Evolutionary conservation across 805 yeast species (phyloP).

Genomic region (Torulaspora microellipsoides): DNA sequence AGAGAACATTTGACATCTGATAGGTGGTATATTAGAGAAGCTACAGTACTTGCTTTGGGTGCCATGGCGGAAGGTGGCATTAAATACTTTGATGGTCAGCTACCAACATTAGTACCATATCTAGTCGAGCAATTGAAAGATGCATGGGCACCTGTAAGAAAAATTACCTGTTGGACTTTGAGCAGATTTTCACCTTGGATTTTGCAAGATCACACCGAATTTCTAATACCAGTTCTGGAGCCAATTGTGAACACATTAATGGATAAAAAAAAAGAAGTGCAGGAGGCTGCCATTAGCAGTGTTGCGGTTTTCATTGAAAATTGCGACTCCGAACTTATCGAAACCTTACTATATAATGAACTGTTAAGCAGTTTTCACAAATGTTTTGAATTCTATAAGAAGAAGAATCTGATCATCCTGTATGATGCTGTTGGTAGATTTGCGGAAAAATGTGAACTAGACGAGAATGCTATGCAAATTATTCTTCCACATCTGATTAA

Average conservation of each 20-base stretch:
- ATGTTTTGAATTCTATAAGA: constrained; percentile 75
- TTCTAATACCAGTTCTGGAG: constrained; percentile 72
- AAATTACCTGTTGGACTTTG: constrained; percentile 93
- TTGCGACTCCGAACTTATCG: constrained; percentile 58
- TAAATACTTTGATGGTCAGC: constrained; percentile 60
- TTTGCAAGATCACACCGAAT: constrained; percentile 61
- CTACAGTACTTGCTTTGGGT: constrained; percentile 90
- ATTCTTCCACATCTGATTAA: constrained; percentile 76
- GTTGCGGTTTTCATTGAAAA: constrained; percentile 78
- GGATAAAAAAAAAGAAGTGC: constrained; percentile 88
- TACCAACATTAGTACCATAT: constrained; percentile 80
- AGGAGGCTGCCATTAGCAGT: constrained; percentile 88
- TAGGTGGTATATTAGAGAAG: constrained; percentile 89
- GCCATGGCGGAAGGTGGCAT: constrained; percentile 90
- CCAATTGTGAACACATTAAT: constrained; percentile 69
- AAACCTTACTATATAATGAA: constrained; percentile 55
- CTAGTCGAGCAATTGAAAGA: constrained; percentile 76
- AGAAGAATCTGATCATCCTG: constrained; percentile 72
- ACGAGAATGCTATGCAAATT: constrained; percentile 52
- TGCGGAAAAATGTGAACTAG: constrained; percentile 63
- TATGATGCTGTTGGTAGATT: constrained; percentile 91
- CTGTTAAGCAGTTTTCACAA: constrained; percentile 63
- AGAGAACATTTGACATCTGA: constrained; percentile 62
- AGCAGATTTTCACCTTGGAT: constrained; percentile 85
- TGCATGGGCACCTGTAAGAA: constrained; percentile 77